Evolutionary conservation across 129 eudicot species (phyloP).

Genomic region (Smallanthus sonchifolius): DNA sequence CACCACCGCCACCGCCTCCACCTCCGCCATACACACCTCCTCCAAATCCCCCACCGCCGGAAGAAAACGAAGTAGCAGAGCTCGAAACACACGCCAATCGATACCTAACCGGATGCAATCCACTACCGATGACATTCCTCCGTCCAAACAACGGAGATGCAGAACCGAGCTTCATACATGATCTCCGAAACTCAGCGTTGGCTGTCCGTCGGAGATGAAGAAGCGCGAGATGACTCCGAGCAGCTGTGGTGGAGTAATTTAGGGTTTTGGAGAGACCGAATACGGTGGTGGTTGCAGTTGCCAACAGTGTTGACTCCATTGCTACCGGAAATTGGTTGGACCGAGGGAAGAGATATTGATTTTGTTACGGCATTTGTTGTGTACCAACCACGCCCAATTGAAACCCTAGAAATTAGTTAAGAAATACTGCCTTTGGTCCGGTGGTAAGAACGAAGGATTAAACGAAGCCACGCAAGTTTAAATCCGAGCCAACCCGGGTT

Average conservation of each 20-base stretch:
- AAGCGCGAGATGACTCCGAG: conserved; percentile 29
- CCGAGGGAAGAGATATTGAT: neutral
- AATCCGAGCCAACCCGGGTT: no score
- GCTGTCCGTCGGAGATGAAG: conserved; percentile 33
- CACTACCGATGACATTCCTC: conserved; percentile 27
- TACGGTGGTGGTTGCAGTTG: conserved; percentile 31
- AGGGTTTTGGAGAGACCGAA: conserved; percentile 50
- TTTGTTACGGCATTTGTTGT: neutral
- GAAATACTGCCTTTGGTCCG: no score
- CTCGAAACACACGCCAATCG: conserved; percentile 48
- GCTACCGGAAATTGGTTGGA: neutral
- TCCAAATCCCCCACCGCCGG: conserved; percentile 61
- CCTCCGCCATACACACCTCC: conserved; percentile 45
- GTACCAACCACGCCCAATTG: conserved; percentile 13
- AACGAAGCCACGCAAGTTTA: no score
- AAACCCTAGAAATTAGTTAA: conserved; percentile 13
- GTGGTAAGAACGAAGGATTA: no score
- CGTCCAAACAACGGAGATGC: conserved; percentile 13
- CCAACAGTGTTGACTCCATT: conserved; percentile 71
- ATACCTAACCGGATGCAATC: conserved; percentile 20
- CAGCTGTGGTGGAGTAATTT: conserved; percentile 29
- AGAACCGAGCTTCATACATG: conserved; percentile 22
- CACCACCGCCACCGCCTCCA: conserved; percentile 54
- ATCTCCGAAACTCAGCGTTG: conserved; percentile 15
- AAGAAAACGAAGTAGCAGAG: conserved; percentile 58